Conservation (phyloP, 106 monocot genomes). For the Platanthera guangdongensis region DNA sequence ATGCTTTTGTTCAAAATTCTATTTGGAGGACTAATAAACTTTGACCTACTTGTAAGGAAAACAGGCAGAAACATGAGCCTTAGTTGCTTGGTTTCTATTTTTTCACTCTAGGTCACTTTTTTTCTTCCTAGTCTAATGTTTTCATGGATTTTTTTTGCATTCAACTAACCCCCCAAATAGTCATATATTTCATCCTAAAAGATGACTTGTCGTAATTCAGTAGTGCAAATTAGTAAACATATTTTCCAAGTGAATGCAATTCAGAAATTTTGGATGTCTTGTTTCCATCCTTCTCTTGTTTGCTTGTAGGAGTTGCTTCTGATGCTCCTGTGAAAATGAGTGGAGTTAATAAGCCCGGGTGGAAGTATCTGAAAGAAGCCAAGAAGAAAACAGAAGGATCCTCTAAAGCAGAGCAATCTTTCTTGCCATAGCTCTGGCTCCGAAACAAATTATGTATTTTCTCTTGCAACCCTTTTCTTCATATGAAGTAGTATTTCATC, state of each 20-base stretch:
- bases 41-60: not conserved
- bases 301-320: constrained; percentile 20
- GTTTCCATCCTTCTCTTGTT: not conserved
- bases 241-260: not conserved
- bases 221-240: not conserved
- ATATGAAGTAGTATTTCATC: not conserved
- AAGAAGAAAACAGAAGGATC: constrained; percentile 2
- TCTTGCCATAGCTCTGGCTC: not conserved
- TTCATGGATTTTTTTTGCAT: too few species aligned
- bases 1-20: not conserved
- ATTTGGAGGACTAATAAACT: not conserved
- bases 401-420: not conserved
- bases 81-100: not conserved
- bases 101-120: too few species aligned
- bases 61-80: not conserved
- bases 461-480: not conserved
- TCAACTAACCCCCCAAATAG: too few species aligned
- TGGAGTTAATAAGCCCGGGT: constrained; percentile 32
- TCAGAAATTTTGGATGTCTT: not conserved
- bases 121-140: too few species aligned
- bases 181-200: too few species aligned
- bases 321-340: constrained; percentile 37
- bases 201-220: not conserved
- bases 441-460: not conserved
- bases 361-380: constrained; percentile 24